These are phyloP conservation scores for Coniochaeta hoffmannii DNA, from an alignment of 2,329 filamentous ascomycete genomes.

Conservation along the genomic window DNA sequence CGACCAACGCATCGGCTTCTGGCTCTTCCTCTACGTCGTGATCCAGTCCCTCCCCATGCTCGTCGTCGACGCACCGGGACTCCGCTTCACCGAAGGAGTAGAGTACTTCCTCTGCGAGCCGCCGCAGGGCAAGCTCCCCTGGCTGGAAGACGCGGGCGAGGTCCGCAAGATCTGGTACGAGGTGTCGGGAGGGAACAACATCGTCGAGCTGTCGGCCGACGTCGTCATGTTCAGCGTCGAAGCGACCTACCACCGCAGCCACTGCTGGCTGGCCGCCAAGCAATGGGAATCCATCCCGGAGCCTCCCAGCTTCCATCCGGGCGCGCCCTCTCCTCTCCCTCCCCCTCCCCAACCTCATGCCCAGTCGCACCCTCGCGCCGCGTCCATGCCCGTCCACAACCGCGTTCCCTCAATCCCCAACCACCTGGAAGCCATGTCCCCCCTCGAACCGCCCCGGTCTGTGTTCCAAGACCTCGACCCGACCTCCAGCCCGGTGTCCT, in stretches of 20 bases:
- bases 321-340: slow-evolving; percentile 18
- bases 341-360: no score
- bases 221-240: slow-evolving; percentile 55
- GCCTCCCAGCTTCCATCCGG: slow-evolving; percentile 5
- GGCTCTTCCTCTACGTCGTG: slow-evolving; percentile 75
- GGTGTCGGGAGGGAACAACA: slow-evolving; percentile 52
- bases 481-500: slow-evolving; percentile 1
- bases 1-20: slow-evolving; percentile 68
- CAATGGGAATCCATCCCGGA: slow-evolving; percentile 31
- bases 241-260: slow-evolving; percentile 50
- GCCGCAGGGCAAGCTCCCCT: slow-evolving; percentile 64
- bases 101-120: slow-evolving; percentile 79
- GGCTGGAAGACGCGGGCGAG: slow-evolving; percentile 58
- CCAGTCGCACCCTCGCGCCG: slow-evolving; percentile 2
- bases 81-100: slow-evolving; percentile 62
- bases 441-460: slow-evolving; percentile 19
- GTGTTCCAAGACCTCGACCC: slow-evolving; percentile 21
- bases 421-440: slow-evolving; percentile 10
- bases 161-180: slow-evolving; percentile 68
- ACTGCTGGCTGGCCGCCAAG: slow-evolving; percentile 48
- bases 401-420: slow-evolving; percentile 2
- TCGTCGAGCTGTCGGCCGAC: slow-evolving; percentile 53
- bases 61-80: slow-evolving; percentile 65
- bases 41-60: slow-evolving; percentile 72
- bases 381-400: not conserved